A percentile compares a stretch with the other conserved stretches of the same genome.
phyloP scores from a whole-genome alignment of 2,329 filamentous ascomycete species.

The Leptodontidium sp. region DNA sequence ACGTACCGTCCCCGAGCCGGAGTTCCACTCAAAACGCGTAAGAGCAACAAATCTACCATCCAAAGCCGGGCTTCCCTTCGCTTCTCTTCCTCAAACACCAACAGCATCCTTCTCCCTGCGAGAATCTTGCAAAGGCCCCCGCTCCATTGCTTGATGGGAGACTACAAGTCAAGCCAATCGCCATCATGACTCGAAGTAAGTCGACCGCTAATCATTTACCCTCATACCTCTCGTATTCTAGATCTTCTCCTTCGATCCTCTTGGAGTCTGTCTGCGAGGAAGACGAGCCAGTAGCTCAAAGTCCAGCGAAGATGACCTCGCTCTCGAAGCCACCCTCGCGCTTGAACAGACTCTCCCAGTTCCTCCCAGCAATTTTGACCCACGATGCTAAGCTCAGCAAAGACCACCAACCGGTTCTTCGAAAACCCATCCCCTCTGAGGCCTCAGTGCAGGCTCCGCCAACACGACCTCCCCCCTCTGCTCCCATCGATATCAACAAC shows the following conservation, averaged over 20 bases:
- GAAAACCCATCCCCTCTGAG: slow-evolving; percentile 6
- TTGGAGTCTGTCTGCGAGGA: slow-evolving; percentile 5
- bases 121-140: background rate
- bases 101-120: slow-evolving; percentile 10
- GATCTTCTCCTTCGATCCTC: background rate
- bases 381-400: slow-evolving; percentile 19
- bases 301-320: slow-evolving; percentile 4
- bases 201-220: background rate
- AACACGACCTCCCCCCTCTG: slow-evolving; percentile 3
- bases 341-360: slow-evolving; percentile 20
- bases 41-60: background rate
- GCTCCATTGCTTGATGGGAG: slow-evolving; percentile 2
- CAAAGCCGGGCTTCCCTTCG: background rate
- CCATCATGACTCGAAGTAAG: slow-evolving; percentile 21
- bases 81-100: background rate
- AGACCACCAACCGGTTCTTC: slow-evolving; percentile 10
- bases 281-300: slow-evolving; percentile 16
- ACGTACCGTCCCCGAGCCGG: background rate
- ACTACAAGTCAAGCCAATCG: slow-evolving; percentile 3
- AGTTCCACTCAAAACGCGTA: slow-evolving; percentile 12
- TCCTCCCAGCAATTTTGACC: slow-evolving; percentile 11
- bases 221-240: slow-evolving; percentile 1
- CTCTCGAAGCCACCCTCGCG: slow-evolving; percentile 20
- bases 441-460: background rate
- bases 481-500: slow-evolving; percentile 4